Conservation (phyloP, 1,139 yeast species). For the Scheffersomyces insectosa region DNA sequence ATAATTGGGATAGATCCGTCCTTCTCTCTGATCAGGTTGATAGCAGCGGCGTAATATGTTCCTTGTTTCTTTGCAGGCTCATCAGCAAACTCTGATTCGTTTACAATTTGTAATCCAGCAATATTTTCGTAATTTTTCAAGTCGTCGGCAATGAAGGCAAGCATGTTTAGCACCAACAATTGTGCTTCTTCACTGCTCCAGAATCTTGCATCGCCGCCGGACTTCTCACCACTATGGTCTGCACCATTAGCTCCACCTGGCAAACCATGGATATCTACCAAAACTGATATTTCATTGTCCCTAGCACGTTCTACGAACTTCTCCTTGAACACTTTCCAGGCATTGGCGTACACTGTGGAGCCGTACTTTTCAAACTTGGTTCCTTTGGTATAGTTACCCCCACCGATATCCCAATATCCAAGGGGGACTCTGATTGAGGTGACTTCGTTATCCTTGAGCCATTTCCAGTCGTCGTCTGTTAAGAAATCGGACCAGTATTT, state of each 20-base stretch:
- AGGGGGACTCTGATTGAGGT: conserved; percentile 82
- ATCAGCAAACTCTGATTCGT: conserved; percentile 72
- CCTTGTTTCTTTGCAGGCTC: conserved; percentile 50
- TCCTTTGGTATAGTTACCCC: conserved; percentile 56
- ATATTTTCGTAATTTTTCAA: conserved; percentile 62
- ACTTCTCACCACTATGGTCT: conserved; percentile 74
- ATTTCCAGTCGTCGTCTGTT: conserved; percentile 73
- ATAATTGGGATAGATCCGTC: conserved; percentile 66
- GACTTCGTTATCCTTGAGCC: conserved; percentile 66
- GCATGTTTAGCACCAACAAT: conserved; percentile 47
- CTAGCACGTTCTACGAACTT: conserved; percentile 57
- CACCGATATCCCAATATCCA: conserved; percentile 85
- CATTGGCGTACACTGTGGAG: conserved; percentile 56
- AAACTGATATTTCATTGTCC: conserved; percentile 60
- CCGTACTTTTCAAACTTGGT: conserved; percentile 62
- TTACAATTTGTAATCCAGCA: conserved; percentile 79
- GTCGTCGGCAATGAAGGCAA: conserved; percentile 65
- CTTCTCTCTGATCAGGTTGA: conserved; percentile 55
- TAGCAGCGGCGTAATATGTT: conserved; percentile 68
- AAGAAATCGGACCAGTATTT: conserved; percentile 71
- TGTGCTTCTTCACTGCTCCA: conserved; percentile 55
- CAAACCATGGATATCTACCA: conserved; percentile 84
- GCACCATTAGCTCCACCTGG: conserved; percentile 92
- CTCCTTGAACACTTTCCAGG: conserved; percentile 64
- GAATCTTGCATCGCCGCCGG: conserved; percentile 56